A percentile compares a stretch with the other conserved stretches of the same genome.
These are phyloP conservation scores for Cerioporus squamosus DNA, from an alignment of 1,284 basidiomycete genomes.

Conservation along the genomic window DNA sequence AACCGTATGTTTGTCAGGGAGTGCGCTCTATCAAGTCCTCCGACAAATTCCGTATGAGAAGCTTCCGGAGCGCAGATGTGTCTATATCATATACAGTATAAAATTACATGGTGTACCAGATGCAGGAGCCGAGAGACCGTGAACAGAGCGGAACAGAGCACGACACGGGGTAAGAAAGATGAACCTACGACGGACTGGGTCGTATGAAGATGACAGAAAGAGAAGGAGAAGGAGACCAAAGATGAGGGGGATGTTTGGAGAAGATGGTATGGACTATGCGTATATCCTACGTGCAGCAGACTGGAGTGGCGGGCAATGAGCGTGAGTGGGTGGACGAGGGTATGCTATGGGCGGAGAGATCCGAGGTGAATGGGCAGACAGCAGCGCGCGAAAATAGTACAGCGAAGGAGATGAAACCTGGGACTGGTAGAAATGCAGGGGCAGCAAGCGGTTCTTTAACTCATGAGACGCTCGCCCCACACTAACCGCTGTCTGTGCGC, in stretches of 20 bases:
- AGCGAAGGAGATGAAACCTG: not conserved
- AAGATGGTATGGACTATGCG: not conserved
- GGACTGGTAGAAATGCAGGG: not conserved
- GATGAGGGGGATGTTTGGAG: not conserved
- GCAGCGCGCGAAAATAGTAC: not conserved
- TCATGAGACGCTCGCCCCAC: slow-evolving; percentile 78
- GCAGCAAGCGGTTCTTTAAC: slow-evolving; percentile 39
- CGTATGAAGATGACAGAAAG: too few species aligned
- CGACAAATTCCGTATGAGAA: too few species aligned
- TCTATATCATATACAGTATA: slow-evolving; percentile 25
- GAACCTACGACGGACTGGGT: too few species aligned
- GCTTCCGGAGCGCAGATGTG: too few species aligned
- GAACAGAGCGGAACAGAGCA: not conserved
- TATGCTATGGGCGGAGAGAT: not conserved
- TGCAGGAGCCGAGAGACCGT: not conserved
- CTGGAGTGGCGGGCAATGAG: not conserved
- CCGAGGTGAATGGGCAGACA: not conserved
- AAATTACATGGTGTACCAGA: slow-evolving; percentile 17
- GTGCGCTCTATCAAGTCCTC: too few species aligned
- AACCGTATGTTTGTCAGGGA: too few species aligned
- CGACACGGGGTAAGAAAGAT: not conserved
- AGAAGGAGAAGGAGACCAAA: not conserved
- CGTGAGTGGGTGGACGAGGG: not conserved
- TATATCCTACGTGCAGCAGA: slow-evolving; percentile 9
- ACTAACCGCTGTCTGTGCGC: slow-evolving; percentile 73